phyloP scores from a whole-genome alignment of 176 grass and related monocot genomes.

The Dactylis glomerata region DNA sequence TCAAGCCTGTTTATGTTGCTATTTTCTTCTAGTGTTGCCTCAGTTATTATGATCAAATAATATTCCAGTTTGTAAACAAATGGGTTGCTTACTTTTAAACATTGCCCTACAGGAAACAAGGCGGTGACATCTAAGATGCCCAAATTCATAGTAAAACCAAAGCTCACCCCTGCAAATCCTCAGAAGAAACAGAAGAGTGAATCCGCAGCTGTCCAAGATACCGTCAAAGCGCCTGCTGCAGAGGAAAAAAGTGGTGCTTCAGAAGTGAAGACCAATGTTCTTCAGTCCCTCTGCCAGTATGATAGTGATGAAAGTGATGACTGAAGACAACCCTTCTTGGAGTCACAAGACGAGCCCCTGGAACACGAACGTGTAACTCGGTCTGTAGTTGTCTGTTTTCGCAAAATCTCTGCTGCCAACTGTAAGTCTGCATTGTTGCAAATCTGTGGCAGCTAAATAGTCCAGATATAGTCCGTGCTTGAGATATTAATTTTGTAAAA shows the following conservation, averaged over 20 bases:
- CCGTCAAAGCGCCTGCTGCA: not conserved
- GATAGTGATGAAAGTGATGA: constrained; percentile 45
- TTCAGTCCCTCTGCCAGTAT: constrained; percentile 50
- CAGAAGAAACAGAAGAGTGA: constrained; percentile 36
- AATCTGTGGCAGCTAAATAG: not conserved
- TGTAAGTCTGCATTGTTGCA: not conserved
- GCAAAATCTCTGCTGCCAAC: not conserved
- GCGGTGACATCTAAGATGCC: constrained; percentile 34
- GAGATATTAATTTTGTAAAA: not conserved
- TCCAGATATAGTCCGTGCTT: not conserved
- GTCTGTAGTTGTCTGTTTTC: not conserved
- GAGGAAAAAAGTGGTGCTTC: not conserved
- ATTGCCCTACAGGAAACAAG: constrained; percentile 26
- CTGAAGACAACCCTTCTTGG: not conserved
- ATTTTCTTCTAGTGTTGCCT: not conserved
- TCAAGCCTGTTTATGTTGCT: not conserved
- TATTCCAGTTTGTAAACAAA: constrained; percentile 7
- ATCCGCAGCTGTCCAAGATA: not conserved
- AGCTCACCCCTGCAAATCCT: constrained; percentile 3
- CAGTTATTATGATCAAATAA: not conserved
- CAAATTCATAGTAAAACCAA: constrained; percentile 49
- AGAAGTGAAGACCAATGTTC: constrained; percentile 36
- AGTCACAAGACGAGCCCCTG: not conserved
- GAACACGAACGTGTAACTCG: not conserved
- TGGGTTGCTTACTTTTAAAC: constrained; percentile 10